Base-by-base conservation (phyloP, 2,329 filamentous ascomycete species). In the Malbranchea cinnamomea region DNA sequence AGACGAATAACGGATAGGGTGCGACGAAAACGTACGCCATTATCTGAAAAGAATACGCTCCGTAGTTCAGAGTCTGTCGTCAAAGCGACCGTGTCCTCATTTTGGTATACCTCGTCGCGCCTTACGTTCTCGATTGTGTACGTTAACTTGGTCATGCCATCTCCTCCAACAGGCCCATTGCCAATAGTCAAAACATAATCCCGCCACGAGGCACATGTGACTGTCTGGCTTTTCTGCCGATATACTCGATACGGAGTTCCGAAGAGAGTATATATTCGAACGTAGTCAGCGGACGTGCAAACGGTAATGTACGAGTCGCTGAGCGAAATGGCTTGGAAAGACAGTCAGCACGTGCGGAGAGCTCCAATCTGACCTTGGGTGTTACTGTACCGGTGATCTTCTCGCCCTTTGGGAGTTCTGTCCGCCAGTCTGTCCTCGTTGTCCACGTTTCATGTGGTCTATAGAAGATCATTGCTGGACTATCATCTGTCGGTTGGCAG, bases 381-480 rank as follows among this genome's bases (percentile, higher is more conserved):
- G 6, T 21, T 13, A 9, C 32, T 46, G 37, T 47, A 60, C 58
- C 56, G 28, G 75, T 75, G 2, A 94, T 72, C 7, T 76, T 68
- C 55, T 98, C 89, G n/a, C 83, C 83, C 18, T 69, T 68, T 0
- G 89, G 89, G n/a, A 98, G 57, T 39, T 78, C 67, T 0, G 79
- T 93, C 28, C 82, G 74, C 84, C 87, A 95, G 54, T 98, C 89
- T 12, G 74, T 71, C 30, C 89, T 70, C 28, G 81, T 70, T 2
- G 85, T 94, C 89, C 89, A 98, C 1, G 82, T 91, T 58, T 98
- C 87, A 49, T 98, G 89, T 0, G 91, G 89, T 5, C 89, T 73
- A 54, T 95, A 98, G 56, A 93, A 94, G n/a, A 98, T 72, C 18
- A 74, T 77, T 3, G 87, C 81, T 2, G 80, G 74, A 34, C 74